Evolutionary conservation across 2,329 filamentous ascomycete genomes (phyloP).

Genomic region (Pseudocercospora musae): DNA sequence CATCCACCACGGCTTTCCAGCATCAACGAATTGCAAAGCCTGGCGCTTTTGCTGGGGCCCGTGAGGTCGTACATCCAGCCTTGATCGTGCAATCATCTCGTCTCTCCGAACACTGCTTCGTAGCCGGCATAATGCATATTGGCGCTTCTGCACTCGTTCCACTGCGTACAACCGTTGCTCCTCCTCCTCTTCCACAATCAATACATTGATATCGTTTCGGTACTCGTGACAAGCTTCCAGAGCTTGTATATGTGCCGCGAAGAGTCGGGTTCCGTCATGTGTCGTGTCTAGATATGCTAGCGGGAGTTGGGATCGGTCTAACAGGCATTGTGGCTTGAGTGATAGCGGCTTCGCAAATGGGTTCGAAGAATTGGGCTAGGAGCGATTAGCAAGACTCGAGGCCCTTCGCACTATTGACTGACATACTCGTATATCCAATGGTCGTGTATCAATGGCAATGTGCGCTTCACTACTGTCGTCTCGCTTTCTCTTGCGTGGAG

Average conservation of each 20-base stretch:
- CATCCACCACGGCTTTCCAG: conserved; percentile 27
- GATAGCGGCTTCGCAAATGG: conserved; percentile 26
- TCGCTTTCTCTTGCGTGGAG: conserved; percentile 17
- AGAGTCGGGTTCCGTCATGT: conserved; percentile 53
- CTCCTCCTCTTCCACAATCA: conserved; percentile 60
- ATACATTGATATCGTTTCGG: conserved; percentile 48
- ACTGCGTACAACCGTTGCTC: conserved; percentile 57
- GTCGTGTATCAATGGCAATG: conserved; percentile 15
- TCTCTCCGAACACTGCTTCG: conserved; percentile 63
- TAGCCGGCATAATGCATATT: conserved; percentile 68
- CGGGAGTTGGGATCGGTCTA: conserved; percentile 59
- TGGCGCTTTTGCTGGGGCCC: conserved; percentile 25
- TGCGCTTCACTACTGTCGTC: conserved; percentile 15
- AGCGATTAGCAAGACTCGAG: conserved; percentile 11
- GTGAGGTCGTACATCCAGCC: conserved; percentile 32
- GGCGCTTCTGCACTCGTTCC: conserved; percentile 60
- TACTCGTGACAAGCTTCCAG: conserved; percentile 58
- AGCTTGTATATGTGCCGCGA: conserved; percentile 60
- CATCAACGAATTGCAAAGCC: conserved; percentile 11
- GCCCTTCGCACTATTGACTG: background rate
- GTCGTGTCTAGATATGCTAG: conserved; percentile 61
- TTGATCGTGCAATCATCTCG: conserved; percentile 42
- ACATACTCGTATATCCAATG: conserved; percentile 28
- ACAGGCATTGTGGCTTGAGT: conserved; percentile 40
- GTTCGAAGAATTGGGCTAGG: conserved; percentile 22